Evolutionary conservation across 495 filamentous ascomycete genomes (phyloP).

Genomic region (Opeltia flavorubescens): DNA sequence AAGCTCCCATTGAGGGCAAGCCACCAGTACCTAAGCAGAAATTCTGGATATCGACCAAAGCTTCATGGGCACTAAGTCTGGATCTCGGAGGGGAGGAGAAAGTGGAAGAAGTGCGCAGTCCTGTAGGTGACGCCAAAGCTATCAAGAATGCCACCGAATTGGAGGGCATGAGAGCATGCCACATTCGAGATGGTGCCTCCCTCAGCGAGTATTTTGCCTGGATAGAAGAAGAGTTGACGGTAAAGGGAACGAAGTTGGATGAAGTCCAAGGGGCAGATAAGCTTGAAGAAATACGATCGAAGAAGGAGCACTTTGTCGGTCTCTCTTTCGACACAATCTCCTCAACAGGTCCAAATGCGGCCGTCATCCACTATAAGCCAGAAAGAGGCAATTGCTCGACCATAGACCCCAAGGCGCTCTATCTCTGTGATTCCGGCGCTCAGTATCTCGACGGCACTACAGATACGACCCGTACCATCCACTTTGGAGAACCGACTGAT

Average conservation of each 20-base stretch:
- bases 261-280: conserved; percentile 88
- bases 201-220: conserved; percentile 90
- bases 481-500: conserved; percentile 75
- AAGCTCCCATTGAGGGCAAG: conserved; percentile 16
- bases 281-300: conserved; percentile 66
- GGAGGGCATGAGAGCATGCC: conserved; percentile 85
- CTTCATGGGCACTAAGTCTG: conserved; percentile 85
- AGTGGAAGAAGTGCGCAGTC: conserved; percentile 78
- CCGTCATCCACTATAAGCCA: conserved; percentile 95
- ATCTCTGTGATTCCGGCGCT: conserved; percentile 92
- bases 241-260: conserved; percentile 59
- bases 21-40: conserved; percentile 36
- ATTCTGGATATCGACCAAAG: conserved; percentile 76
- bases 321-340: conserved; percentile 95
- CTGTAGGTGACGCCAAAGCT: conserved; percentile 89
- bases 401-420: conserved; percentile 78
- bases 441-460: conserved; percentile 96
- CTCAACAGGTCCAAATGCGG: conserved; percentile 86
- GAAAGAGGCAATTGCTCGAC: conserved; percentile 66
- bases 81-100: conserved; percentile 77
- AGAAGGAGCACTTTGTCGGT: conserved; percentile 73
- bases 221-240: conserved; percentile 77
- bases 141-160: conserved; percentile 89
- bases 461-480: conserved; percentile 85
- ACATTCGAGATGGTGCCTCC: conserved; percentile 88